phyloP scores from a whole-genome alignment of 495 filamentous ascomycete genomes.

The Xylaria acuta region DNA sequence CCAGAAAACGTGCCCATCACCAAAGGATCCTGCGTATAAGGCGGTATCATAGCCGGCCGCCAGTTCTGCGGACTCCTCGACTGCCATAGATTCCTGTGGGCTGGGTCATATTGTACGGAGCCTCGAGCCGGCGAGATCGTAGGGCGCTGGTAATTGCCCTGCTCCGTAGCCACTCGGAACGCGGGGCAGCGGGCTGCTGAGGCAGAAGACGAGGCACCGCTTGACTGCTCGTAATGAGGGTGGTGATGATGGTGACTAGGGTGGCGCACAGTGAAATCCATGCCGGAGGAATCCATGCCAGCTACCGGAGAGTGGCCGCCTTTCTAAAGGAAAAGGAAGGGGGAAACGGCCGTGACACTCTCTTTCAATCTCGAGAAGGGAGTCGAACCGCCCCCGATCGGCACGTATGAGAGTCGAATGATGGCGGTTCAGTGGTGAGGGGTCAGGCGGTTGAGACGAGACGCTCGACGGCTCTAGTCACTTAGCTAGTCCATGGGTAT shows the following conservation, averaged over 20 bases:
- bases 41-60: conserved; percentile 22
- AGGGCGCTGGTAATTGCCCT: conserved; percentile 29
- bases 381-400: conserved; percentile 15
- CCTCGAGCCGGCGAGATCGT: conserved; percentile 24
- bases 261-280: conserved; percentile 35
- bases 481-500: conserved; percentile 24
- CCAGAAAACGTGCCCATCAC: neutral
- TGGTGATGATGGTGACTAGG: conserved; percentile 17
- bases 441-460: conserved; percentile 12
- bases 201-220: conserved; percentile 23
- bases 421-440: conserved; percentile 22
- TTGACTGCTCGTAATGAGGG: conserved; percentile 26
- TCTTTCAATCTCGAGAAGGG: conserved; percentile 13
- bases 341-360: conserved; percentile 31
- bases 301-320: conserved; percentile 28
- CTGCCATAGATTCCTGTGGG: conserved; percentile 28
- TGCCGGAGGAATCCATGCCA: conserved; percentile 36
- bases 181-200: conserved; percentile 38
- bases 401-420: conserved; percentile 24
- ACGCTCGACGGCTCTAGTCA: conserved; percentile 7
- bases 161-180: conserved; percentile 31
- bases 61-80: conserved; percentile 21
- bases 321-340: neutral
- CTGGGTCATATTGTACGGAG: conserved; percentile 30
- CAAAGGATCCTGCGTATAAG: conserved; percentile 15